Evolutionary conservation across 2,329 filamentous ascomycete species (phyloP).

Genomic region (Aspergillus sp.): DNA sequence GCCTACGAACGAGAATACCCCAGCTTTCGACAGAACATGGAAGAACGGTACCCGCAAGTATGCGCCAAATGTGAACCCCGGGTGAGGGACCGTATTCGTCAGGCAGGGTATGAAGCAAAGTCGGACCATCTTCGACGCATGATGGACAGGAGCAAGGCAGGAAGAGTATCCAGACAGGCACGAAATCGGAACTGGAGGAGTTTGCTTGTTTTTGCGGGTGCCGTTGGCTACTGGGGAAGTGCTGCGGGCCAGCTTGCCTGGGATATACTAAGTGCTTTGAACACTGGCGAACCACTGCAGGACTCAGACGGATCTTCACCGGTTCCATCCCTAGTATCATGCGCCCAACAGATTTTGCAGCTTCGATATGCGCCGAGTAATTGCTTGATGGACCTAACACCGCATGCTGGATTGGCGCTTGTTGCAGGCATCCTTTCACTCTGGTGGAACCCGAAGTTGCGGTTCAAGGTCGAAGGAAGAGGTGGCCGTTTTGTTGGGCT

Average conservation of each 20-base stretch:
- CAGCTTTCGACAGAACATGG: slow-evolving; percentile 66
- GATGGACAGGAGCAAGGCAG: slow-evolving; percentile 58
- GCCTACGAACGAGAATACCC: slow-evolving; percentile 66
- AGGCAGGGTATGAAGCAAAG: slow-evolving; percentile 74
- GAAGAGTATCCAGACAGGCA: slow-evolving; percentile 25
- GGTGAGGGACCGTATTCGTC: slow-evolving; percentile 64
- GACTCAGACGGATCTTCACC: slow-evolving; percentile 7
- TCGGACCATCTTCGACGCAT: slow-evolving; percentile 73
- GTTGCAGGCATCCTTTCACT: slow-evolving; percentile 39
- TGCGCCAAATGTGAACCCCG: slow-evolving; percentile 74
- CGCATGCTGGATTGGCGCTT: slow-evolving; percentile 34
- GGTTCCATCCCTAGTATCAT: slow-evolving; percentile 17
- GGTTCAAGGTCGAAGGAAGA: slow-evolving; percentile 38
- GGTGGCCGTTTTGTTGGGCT: slow-evolving; percentile 38
- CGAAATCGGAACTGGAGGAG: slow-evolving; percentile 40
- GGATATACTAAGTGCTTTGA: slow-evolving; percentile 33
- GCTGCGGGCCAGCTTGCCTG: slow-evolving; percentile 40
- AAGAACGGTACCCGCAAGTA: slow-evolving; percentile 82
- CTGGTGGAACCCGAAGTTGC: slow-evolving; percentile 48
- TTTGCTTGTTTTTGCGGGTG: slow-evolving; percentile 38
- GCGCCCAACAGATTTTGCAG: slow-evolving; percentile 13
- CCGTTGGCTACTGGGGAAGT: slow-evolving; percentile 39
- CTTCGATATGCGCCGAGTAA: slow-evolving; percentile 16
- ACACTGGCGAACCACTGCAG: slow-evolving; percentile 10
- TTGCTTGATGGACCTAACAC: slow-evolving; percentile 26